phyloP scores from a whole-genome alignment of 169 alveolate species.

The Plasmodium fragile region DNA sequence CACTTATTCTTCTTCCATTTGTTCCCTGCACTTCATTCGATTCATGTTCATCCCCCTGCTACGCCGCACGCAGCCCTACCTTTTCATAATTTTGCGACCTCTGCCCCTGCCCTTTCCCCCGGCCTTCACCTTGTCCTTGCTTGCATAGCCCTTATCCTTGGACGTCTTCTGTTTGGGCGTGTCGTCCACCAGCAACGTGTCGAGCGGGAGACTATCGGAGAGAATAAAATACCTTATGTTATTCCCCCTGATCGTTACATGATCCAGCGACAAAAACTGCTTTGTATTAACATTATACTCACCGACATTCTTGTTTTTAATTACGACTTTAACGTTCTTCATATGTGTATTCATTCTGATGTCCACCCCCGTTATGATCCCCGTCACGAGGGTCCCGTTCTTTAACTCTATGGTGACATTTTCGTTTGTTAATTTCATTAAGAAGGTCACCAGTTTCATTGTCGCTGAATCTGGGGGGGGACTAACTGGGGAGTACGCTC shows the following conservation, averaged over 20 bases:
- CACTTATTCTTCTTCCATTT: conserved; percentile 7
- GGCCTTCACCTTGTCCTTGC: conserved; percentile 80
- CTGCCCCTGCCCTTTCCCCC: conserved; percentile 82
- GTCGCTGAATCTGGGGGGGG: conserved; percentile 16
- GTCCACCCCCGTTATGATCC: conserved; percentile 97
- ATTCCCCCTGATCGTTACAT: conserved; percentile 89
- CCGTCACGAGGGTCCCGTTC: conserved; percentile 98
- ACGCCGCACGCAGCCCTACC: conserved; percentile 34
- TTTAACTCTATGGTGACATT: conserved; percentile 97
- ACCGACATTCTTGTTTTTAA: conserved; percentile 94
- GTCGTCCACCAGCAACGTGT: conserved; percentile 97
- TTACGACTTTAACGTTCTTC: conserved; percentile 96
- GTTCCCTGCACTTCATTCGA: background rate
- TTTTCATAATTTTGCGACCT: conserved; percentile 80
- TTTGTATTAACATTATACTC: conserved; percentile 88
- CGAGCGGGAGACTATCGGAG: conserved; percentile 96
- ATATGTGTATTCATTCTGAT: conserved; percentile 98
- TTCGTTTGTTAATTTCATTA: conserved; percentile 97
- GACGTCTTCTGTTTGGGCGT: conserved; percentile 92
- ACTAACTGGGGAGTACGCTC: background rate
- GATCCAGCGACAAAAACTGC: conserved; percentile 82
- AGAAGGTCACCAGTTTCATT: conserved; percentile 98
- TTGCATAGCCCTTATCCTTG: conserved; percentile 77
- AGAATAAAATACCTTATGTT: conserved; percentile 96
- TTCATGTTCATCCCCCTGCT: background rate